These are phyloP conservation scores for Umbelopsis sp. DNA, from an alignment of 192 early-diverging fungal species.

Conservation along the genomic window DNA sequence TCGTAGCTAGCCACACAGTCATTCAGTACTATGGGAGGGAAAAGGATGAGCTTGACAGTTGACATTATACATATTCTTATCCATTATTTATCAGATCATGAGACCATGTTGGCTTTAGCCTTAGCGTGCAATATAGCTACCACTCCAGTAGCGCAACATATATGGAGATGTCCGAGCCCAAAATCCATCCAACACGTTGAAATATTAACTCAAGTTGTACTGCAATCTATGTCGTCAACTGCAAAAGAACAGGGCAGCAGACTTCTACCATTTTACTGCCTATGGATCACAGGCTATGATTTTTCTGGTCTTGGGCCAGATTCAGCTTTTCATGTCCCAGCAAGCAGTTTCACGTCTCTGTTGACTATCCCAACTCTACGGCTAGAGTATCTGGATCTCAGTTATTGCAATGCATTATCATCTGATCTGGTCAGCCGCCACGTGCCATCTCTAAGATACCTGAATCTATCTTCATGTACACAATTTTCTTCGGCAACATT, in stretches of 20 bases:
- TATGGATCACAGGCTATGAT: constrained; percentile 4
- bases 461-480: constrained; percentile 15
- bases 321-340: not conserved
- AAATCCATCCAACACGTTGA: not conserved
- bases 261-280: not conserved
- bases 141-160: not conserved
- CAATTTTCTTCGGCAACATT: constrained; percentile 2
- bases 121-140: not conserved
- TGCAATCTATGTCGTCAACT: not conserved
- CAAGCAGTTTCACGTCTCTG: not conserved
- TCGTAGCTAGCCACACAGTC: too few species aligned
- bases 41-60: not conserved
- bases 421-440: not conserved
- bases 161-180: constrained; percentile 3
- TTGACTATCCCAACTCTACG: not conserved
- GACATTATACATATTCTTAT: not conserved
- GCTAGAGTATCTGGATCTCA: not conserved
- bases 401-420: not conserved
- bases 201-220: not conserved
- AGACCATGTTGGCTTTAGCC: not conserved
- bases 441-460: not conserved
- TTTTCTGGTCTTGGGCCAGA: constrained; percentile 1
- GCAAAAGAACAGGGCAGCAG: not conserved
- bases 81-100: not conserved
- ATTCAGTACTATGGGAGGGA: too few species aligned